Evolutionary conservation across 495 filamentous ascomycete genomes (phyloP).

Genomic region (Penicillium ochrochloron): DNA sequence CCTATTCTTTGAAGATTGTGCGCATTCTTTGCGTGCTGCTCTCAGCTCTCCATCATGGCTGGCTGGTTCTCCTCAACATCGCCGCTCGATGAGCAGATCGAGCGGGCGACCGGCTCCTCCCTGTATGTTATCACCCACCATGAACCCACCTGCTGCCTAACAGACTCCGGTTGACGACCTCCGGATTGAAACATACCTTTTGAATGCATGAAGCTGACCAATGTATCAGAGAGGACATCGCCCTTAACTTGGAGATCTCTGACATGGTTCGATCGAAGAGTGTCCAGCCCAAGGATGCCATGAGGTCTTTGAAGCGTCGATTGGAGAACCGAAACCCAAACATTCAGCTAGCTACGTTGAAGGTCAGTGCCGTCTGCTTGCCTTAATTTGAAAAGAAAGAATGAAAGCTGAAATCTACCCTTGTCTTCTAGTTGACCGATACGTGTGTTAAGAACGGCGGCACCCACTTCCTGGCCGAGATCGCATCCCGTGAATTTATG

Average conservation of each 20-base stretch:
- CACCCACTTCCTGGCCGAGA: slow-evolving; percentile 91
- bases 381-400: neutral
- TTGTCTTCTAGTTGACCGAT: slow-evolving; percentile 74
- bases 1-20: slow-evolving; percentile 5
- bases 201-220: slow-evolving; percentile 2
- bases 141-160: slow-evolving; percentile 15
- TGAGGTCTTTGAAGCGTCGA: slow-evolving; percentile 91
- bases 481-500: slow-evolving; percentile 97
- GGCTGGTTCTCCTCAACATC: slow-evolving; percentile 90
- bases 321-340: slow-evolving; percentile 98
- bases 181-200: neutral
- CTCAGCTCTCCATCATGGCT: slow-evolving; percentile 64
- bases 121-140: slow-evolving; percentile 60
- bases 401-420: slow-evolving; percentile 17
- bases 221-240: slow-evolving; percentile 83
- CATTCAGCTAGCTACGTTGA: slow-evolving; percentile 88
- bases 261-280: slow-evolving; percentile 96
- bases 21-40: slow-evolving; percentile 9
- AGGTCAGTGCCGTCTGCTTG: slow-evolving; percentile 55
- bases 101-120: slow-evolving; percentile 89
- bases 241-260: slow-evolving; percentile 95
- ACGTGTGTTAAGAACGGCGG: slow-evolving; percentile 99
- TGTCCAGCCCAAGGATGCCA: slow-evolving; percentile 94
- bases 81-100: slow-evolving; percentile 94
- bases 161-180: neutral